Evolutionary conservation across 2,329 filamentous ascomycete genomes (phyloP).

Genomic region (Cordyceps militaris): DNA sequence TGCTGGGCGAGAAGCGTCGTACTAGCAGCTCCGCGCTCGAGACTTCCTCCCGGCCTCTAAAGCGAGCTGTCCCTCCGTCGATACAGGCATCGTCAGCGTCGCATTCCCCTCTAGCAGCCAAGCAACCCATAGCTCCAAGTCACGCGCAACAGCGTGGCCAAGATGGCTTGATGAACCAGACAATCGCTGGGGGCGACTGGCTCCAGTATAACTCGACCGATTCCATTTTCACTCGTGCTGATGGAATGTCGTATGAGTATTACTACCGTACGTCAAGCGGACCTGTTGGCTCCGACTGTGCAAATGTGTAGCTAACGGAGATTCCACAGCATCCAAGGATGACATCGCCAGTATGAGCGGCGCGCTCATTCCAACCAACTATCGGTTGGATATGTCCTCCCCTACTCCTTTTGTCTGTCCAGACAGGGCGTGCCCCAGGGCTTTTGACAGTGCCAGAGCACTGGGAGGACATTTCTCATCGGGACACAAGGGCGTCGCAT

Average conservation of each 20-base stretch:
- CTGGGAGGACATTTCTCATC: conserved; percentile 16
- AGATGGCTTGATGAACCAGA: too few relatives aligned
- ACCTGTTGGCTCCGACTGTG: neutral
- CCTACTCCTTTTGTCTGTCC: conserved; percentile 23
- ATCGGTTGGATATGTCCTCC: neutral
- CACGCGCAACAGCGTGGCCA: neutral
- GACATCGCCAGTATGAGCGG: conserved; percentile 16
- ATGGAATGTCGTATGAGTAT: neutral
- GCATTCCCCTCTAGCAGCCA: neutral
- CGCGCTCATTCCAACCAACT: conserved; percentile 25
- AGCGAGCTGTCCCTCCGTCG: neutral
- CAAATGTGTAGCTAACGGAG: neutral
- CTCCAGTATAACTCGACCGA: neutral
- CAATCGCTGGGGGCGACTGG: neutral
- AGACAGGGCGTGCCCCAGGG: conserved; percentile 20
- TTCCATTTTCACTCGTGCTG: neutral
- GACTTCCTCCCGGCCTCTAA: neutral
- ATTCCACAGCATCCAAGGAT: neutral
- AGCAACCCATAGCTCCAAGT: neutral
- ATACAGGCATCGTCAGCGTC: neutral
- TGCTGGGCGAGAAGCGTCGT: neutral
- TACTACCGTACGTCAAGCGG: neutral
- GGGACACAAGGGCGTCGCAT: conserved; percentile 15
- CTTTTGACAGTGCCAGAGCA: conserved; percentile 12
- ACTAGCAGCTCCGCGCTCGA: neutral